Evolutionary conservation across 169 alveolate species (phyloP).

Genomic region (Plasmodium fragile): DNA sequence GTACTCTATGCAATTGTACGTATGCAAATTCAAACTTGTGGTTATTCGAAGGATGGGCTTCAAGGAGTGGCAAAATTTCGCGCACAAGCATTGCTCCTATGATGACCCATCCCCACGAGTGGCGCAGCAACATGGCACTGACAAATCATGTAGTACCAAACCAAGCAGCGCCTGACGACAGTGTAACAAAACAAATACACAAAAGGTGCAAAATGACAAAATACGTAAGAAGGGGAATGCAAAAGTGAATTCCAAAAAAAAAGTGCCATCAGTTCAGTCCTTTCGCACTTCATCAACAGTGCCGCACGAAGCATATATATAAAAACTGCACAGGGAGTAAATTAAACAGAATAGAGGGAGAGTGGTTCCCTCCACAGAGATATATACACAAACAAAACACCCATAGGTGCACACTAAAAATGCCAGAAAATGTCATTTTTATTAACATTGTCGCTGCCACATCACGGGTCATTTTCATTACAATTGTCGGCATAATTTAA

Average conservation of each 20-base stretch:
- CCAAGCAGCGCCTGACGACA: background rate
- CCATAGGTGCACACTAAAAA: background rate
- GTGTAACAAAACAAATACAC: background rate
- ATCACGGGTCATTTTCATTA: slow-evolving; percentile 16
- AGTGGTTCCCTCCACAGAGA: background rate
- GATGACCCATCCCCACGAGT: background rate
- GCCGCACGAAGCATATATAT: background rate
- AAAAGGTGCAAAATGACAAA: background rate
- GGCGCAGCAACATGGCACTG: background rate
- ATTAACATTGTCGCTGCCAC: slow-evolving; percentile 10
- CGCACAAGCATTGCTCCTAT: background rate
- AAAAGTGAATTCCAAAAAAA: slow-evolving; percentile 11
- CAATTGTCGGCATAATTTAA: slow-evolving; percentile 23
- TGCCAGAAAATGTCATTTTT: slow-evolving; percentile 55
- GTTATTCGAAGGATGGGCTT: background rate
- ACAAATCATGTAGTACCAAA: background rate
- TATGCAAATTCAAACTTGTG: background rate
- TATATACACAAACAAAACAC: slow-evolving; percentile 5
- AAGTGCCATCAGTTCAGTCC: background rate
- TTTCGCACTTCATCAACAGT: background rate
- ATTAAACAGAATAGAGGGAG: background rate
- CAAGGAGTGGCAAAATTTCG: background rate
- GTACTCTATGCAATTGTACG: background rate
- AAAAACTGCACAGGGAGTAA: background rate
- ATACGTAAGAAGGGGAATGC: background rate